These are phyloP conservation scores for Mimosa bimucronata DNA, from an alignment of 306 rosid species.

Conservation along the genomic window DNA sequence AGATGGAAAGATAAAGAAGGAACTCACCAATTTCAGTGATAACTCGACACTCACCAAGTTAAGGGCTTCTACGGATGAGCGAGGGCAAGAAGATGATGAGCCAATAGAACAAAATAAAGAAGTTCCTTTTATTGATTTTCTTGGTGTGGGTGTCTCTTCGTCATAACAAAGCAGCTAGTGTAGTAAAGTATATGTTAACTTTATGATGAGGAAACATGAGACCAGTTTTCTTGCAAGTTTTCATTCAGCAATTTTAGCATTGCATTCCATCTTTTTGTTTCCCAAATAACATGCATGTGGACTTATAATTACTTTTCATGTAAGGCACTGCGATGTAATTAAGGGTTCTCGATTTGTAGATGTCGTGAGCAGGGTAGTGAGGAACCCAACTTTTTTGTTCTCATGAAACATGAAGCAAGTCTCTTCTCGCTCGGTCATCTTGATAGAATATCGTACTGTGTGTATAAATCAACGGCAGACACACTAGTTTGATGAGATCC, in stretches of 20 bases:
- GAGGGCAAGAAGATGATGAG: constrained; percentile 25
- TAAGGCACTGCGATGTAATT: constrained; percentile 2
- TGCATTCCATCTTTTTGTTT: not conserved
- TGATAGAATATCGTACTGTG: not conserved
- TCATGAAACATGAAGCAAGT: not conserved
- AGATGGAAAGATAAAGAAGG: constrained; percentile 30
- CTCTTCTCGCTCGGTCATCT: not conserved
- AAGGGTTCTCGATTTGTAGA: constrained; percentile 3
- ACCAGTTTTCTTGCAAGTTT: not conserved
- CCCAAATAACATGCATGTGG: constrained; percentile 7
- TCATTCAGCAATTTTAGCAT: not conserved
- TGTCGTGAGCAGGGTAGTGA: not conserved
- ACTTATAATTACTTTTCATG: not conserved
- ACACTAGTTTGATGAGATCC: not conserved
- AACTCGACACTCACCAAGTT: constrained; percentile 27
- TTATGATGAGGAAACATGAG: not conserved
- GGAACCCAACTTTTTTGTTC: not conserved
- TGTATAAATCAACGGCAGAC: not conserved
- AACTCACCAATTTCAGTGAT: constrained; percentile 28
- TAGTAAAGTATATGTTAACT: constrained; percentile 24
- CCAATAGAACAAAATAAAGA: constrained; percentile 33
- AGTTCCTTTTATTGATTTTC: constrained; percentile 63
- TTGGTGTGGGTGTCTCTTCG: constrained; percentile 62
- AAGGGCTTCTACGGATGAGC: constrained; percentile 23
- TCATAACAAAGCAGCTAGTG: constrained; percentile 9